Evolutionary conservation across 805 yeast species (phyloP), one percentile per base, ranked within the genome.

Genomic region (Wickerhamiella musiphila): DNA sequence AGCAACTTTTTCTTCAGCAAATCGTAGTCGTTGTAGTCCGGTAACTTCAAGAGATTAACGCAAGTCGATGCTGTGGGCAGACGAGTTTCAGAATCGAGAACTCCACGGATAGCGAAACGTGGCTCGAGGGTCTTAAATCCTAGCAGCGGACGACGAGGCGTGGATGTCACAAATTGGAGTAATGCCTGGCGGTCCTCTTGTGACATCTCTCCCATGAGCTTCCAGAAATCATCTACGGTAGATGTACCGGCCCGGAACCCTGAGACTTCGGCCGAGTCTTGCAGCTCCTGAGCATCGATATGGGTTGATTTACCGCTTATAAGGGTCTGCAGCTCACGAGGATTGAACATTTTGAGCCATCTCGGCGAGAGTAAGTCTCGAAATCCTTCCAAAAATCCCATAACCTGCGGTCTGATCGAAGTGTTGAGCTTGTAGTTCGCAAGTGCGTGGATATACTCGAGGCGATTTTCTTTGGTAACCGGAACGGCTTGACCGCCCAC

Each of bases 51-150:
- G 35, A 90, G 54, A 48, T 90, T 90, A 19, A 83, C 79, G 60
- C 98, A 90, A 0, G 98, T 90, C 0, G 94, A 72, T 0, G 96
- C 78, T 0, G 95, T 81, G 0, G 98, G 98, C 24, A 90, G 57
- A 19, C 92, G 57, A 1, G 23, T 12, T 2, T 60, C 61, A 2
- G 46, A 41, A 18, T 67, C 68, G 7, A 49, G 34, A 0, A 86
- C 90, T 0, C 74, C 64, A 23, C 79, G 52, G 29, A 90, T 75
- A 1, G 93, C 93, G 53, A 90, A 82, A 34, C 60, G 61, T 0
- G 98, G 98, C 19, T 56, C 58, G 29, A 82, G 59, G 3, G 73
- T 69, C 10, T 66, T 61, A 49, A 90, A 86, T 0, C 98, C 98
- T 17, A 81, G 61, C 25, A 90, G 58, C 1, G 98, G 98, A 0